These are phyloP conservation scores for Talaromyces sp. DNA, from an alignment of 2,329 filamentous ascomycete species.

Conservation along the genomic window DNA sequence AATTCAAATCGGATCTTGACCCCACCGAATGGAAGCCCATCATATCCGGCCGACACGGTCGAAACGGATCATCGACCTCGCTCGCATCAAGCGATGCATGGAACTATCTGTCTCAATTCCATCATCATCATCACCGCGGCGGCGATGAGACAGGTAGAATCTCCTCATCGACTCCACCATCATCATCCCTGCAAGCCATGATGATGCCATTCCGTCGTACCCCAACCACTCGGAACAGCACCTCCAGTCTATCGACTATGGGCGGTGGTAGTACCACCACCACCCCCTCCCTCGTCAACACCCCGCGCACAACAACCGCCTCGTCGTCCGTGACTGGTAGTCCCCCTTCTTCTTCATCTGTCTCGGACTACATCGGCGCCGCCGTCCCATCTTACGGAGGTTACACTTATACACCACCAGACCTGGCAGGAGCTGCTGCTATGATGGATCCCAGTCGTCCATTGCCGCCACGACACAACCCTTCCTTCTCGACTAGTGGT, in stretches of 20 bases:
- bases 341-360: background rate
- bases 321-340: constrained; percentile 30
- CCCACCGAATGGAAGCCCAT: constrained; percentile 48
- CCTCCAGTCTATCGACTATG: constrained; percentile 27
- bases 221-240: constrained; percentile 18
- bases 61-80: constrained; percentile 17
- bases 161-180: background rate
- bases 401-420: background rate
- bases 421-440: background rate
- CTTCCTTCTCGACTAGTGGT: constrained; percentile 30
- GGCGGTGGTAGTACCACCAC: too few relatives aligned
- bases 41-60: constrained; percentile 25
- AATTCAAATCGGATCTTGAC: constrained; percentile 43
- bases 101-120: constrained; percentile 42
- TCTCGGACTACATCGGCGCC: constrained; percentile 28
- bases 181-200: too few relatives aligned
- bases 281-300: constrained; percentile 33
- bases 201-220: constrained; percentile 19
- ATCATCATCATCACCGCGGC: constrained; percentile 24
- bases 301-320: constrained; percentile 29
- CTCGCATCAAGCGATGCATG: constrained; percentile 38
- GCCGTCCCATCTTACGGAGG: background rate
- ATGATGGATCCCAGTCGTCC: constrained; percentile 25
- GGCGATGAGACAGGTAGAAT: constrained; percentile 18
- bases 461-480: constrained; percentile 38